Evolutionary conservation across 2,329 filamentous ascomycete genomes (phyloP), one percentile per base, ranked within the genome.

Genomic region (Rachicladosporium sp.): DNA sequence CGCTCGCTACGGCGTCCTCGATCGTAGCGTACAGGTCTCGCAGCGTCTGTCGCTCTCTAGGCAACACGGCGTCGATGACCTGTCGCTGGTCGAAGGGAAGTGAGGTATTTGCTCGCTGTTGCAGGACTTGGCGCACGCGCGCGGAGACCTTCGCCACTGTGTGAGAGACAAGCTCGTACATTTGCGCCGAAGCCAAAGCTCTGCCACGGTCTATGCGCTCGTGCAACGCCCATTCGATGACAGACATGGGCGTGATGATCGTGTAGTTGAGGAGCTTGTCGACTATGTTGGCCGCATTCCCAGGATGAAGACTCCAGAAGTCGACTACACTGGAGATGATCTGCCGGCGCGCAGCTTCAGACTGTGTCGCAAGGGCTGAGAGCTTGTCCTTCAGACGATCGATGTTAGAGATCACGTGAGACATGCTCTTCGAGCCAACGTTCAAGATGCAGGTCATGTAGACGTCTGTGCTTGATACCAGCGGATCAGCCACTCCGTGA

Each of bases 181-280:
- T 71, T 64, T 89, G 80, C 5, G 79, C 69, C 50, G 82, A 74
- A 8, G 81, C 76, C 9, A 98, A 74, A 2, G 76, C 74, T 10
- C 55, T 52, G 31, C 58, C 58, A 30, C 54, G 50, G 12, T 74
- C 65, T 39, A 78, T 63, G 45, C 69, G 69, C 45, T 85, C 77
- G 27, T 77, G 70, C 9, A 98, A 70, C 1, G 85, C 85, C 91
- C 91, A 98, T 54, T 93, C 80, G 35, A 95, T 74, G 21, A 98
- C 87, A 10, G 80, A 80, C 42, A 78, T 69, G 0, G 91, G 91
- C 6, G 82, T 87, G 29, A 98, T 71, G 51, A 98, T 94, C 10
- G 84, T 88, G 66, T 95, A 98, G 65, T 96, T 98, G 51, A 98
- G 79, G 4, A 98, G 74, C 63, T 96, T 96, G 68, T 96, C 89